Evolutionary conservation across 768 basidiomycete genomes (phyloP), one percentile per base, ranked within the genome.

Genomic region (Suillus luteus): DNA sequence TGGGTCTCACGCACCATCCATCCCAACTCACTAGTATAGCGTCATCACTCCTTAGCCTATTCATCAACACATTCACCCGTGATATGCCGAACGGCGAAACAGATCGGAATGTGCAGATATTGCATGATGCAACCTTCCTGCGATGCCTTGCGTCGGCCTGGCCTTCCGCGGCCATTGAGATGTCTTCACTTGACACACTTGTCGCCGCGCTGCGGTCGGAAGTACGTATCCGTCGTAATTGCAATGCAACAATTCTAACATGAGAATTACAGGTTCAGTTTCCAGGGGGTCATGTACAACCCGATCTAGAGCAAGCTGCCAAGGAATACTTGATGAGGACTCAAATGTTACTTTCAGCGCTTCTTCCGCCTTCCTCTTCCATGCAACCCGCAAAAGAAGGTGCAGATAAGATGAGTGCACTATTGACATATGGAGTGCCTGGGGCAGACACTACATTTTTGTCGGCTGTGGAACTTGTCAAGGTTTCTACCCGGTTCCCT

Each of bases 401-500:
- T 33, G 69, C 67, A 17, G 80, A 82, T 62, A 82, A 79, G 65
- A 74, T 76, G 61, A 68, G 70, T n/a, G 69, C 74, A n/a, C 76
- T 89, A 37, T 75, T 88, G 63, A 80, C 78, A 37, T 80, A 82
- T 64, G 88, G 88, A 6, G 72, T 78, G 33, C 86, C 90, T 62
- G 68, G 75, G 17, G 67, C 77, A 44, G 86, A 88, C 57, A 79
- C 84, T 64, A 79, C 82, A 31, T 85, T 86, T 69, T 82, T 86
- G 59, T 76, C 86, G 43, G 83, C 86, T 35, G 71, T 92, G 49
- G 84, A 88, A 44, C 73, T 90, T 38, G 88, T 86, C 24, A 91
- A 89, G 67, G 85, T 91, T 19, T 86, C 87, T 46, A 81, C 89
- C 49, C 82, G 92, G 63, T 92, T 94, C 75, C 90, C 90, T 17